These are phyloP conservation scores for Przewalskia tangutica DNA, from an alignment of 257 asterid species.

Conservation along the genomic window DNA sequence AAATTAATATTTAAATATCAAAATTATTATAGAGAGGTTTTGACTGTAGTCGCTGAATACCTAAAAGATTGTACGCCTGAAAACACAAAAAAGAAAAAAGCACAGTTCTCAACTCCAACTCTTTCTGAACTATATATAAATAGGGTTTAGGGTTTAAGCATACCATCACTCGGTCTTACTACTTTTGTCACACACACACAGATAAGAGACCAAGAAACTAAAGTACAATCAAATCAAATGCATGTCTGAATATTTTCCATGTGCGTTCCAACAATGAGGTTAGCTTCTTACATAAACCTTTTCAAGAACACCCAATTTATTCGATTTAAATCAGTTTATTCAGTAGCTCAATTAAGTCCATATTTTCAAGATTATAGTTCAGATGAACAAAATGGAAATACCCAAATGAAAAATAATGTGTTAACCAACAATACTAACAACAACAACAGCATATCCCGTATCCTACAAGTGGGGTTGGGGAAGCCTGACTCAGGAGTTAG, in stretches of 20 bases:
- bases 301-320: slow-evolving; percentile 19
- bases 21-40: too few species aligned
- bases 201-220: neutral
- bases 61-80: too few species aligned
- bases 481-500: too few species aligned
- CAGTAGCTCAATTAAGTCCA: slow-evolving; percentile 51
- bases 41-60: too few species aligned
- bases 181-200: neutral
- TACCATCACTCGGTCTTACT: neutral
- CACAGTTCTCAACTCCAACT: neutral
- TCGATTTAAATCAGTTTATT: slow-evolving; percentile 37
- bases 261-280: slow-evolving; percentile 41
- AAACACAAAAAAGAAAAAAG: too few species aligned
- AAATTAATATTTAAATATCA: too few species aligned
- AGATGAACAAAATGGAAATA: slow-evolving; percentile 24
- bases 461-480: too few species aligned
- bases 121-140: neutral
- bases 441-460: too few species aligned
- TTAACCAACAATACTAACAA: slow-evolving; percentile 1
- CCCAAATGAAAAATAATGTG: neutral
- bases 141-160: neutral
- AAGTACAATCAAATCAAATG: neutral
- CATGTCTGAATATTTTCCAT: slow-evolving; percentile 21
- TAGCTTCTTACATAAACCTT: slow-evolving; percentile 23
- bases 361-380: slow-evolving; percentile 39